These are phyloP conservation scores for Sphagnum tenellum DNA, from an alignment of 225 moss, liverwort and hornwort genomes.

Conservation along the genomic window DNA sequence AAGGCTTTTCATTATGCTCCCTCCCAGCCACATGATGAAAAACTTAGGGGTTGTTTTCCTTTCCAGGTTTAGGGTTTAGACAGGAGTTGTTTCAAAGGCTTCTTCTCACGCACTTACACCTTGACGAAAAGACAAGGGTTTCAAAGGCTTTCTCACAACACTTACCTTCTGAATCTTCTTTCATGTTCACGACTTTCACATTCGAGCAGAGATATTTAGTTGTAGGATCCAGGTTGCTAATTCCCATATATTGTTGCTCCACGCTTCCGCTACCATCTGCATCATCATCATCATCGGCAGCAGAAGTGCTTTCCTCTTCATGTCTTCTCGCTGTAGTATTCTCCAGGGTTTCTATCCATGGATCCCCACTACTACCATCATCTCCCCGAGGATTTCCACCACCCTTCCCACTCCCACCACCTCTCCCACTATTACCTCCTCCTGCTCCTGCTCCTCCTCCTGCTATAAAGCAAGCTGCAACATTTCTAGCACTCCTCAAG, in stretches of 20 bases:
- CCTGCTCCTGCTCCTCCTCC: constrained; percentile 1
- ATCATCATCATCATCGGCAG: constrained; percentile 2
- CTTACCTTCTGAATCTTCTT: constrained; percentile 9
- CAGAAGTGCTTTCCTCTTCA: background rate
- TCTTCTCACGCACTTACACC: background rate
- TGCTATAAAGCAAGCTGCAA: constrained; percentile 10
- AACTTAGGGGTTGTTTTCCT: background rate
- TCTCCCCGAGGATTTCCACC: constrained; percentile 15
- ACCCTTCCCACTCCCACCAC: constrained; percentile 6
- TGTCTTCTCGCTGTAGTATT: constrained; percentile 1
- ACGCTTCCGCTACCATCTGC: background rate
- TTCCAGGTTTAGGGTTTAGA: background rate
- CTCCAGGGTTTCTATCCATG: constrained; percentile 4
- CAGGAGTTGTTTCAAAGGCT: background rate
- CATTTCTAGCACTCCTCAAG: constrained; percentile 29
- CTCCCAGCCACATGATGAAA: background rate
- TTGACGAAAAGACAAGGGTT: constrained; percentile 1
- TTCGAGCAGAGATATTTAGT: constrained; percentile 13
- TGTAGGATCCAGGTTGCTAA: constrained; percentile 20
- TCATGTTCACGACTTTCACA: constrained; percentile 24
- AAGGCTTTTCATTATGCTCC: background rate
- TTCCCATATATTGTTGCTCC: background rate
- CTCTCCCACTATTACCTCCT: constrained; percentile 5
- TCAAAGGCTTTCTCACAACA: constrained; percentile 5
- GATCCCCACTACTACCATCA: constrained; percentile 13